A percentile compares a stretch with the other conserved stretches of the same genome.
Evolutionary conservation across 1,284 basidiomycete species (phyloP).

Genomic region (Rhizopogon hawkerae): DNA sequence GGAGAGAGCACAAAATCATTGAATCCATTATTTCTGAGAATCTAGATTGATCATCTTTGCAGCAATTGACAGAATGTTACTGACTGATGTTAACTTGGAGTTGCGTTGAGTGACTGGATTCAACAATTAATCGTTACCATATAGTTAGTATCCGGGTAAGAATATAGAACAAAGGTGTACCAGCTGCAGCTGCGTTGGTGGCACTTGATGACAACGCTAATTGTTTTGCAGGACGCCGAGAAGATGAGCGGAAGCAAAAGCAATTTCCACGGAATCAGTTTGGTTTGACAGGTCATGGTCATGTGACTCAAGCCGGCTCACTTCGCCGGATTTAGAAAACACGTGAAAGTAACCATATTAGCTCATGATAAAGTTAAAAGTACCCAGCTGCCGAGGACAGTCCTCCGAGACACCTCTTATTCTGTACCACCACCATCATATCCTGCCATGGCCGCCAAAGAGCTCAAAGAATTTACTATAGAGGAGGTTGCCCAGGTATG

Average conservation of each 20-base stretch:
- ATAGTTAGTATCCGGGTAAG: background rate
- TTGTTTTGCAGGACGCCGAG: background rate
- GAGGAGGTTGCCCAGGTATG: conserved; percentile 34
- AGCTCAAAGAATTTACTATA: conserved; percentile 28
- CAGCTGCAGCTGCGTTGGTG: no score
- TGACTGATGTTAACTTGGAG: background rate
- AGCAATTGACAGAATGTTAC: background rate
- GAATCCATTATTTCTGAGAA: conserved; percentile 14
- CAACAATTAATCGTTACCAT: background rate
- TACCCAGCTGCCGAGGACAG: background rate
- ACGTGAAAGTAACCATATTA: background rate
- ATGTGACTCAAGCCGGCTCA: background rate
- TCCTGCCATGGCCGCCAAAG: conserved; percentile 28
- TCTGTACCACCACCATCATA: background rate
- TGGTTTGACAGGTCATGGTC: background rate
- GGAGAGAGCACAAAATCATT: conserved; percentile 4
- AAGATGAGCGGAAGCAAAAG: background rate
- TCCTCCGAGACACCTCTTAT: background rate
- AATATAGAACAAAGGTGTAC: background rate
- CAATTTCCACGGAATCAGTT: background rate
- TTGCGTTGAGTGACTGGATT: no score
- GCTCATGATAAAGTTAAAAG: background rate
- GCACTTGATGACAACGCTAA: no score
- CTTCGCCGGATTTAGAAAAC: background rate
- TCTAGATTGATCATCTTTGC: background rate